These are phyloP conservation scores for Exobasidium rhododendri DNA, from an alignment of 1,284 basidiomycete genomes.

Conservation along the genomic window DNA sequence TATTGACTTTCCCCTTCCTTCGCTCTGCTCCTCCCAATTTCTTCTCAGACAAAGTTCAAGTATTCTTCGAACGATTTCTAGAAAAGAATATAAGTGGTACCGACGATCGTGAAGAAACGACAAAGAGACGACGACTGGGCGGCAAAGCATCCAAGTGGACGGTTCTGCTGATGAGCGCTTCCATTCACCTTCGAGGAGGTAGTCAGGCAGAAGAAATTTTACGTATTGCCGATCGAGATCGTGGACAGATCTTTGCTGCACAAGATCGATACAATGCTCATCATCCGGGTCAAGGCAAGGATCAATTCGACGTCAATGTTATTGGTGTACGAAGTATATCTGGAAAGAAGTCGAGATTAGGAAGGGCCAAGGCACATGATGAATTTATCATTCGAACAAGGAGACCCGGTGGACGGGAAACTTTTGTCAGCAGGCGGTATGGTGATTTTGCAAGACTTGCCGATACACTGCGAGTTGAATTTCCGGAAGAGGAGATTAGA, in stretches of 20 bases:
- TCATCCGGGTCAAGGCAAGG: not conserved
- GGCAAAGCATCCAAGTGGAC: slow-evolving; percentile 38
- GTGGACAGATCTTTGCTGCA: slow-evolving; percentile 30
- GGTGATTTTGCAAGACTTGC: slow-evolving; percentile 73
- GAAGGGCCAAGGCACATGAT: slow-evolving; percentile 38
- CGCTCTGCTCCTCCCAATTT: slow-evolving; percentile 50
- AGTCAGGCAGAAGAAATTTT: slow-evolving; percentile 43
- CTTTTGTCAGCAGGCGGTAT: slow-evolving; percentile 86
- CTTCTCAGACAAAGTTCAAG: slow-evolving; percentile 52
- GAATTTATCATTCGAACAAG: slow-evolving; percentile 92
- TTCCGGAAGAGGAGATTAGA: slow-evolving; percentile 36
- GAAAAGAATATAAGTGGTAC: slow-evolving; percentile 45
- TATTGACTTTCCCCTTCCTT: slow-evolving; percentile 53
- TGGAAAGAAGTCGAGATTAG: slow-evolving; percentile 32
- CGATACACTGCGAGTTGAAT: slow-evolving; percentile 39
- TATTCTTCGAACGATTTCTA: slow-evolving; percentile 48
- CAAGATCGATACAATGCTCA: slow-evolving; percentile 35
- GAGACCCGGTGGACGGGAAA: slow-evolving; percentile 68
- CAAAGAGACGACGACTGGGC: slow-evolving; percentile 34
- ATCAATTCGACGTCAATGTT: slow-evolving; percentile 47
- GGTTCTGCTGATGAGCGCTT: slow-evolving; percentile 43
- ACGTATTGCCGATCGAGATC: slow-evolving; percentile 40
- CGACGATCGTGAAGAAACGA: slow-evolving; percentile 35
- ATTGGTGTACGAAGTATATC: slow-evolving; percentile 42
- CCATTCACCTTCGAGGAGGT: slow-evolving; percentile 34